Conservation (phyloP, 2,329 filamentous ascomycete genomes). For the Thielaviopsis punctulata region DNA sequence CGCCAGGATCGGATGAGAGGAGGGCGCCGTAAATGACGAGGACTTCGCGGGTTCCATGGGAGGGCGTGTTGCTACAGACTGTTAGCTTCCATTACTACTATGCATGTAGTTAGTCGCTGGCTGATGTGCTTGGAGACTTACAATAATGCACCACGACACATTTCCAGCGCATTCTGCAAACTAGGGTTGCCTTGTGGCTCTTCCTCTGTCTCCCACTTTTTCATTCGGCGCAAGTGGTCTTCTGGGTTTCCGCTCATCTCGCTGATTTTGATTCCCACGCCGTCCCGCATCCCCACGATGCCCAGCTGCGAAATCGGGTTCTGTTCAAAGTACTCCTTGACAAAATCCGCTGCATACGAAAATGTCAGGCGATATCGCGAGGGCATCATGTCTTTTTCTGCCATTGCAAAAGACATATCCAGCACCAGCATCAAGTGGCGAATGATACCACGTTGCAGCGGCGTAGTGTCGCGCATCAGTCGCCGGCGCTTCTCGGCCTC, state of each 20-base stretch:
- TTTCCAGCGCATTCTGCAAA: constrained; percentile 88
- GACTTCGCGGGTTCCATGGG: constrained; percentile 83
- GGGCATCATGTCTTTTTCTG: constrained; percentile 84
- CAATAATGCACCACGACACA: constrained; percentile 85
- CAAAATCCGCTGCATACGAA: constrained; percentile 71
- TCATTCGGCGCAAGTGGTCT: constrained; percentile 66
- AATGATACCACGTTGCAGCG: constrained; percentile 90
- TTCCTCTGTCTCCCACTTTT: constrained; percentile 39
- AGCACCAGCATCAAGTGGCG: constrained; percentile 83
- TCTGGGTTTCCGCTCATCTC: constrained; percentile 84
- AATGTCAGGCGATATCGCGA: constrained; percentile 71
- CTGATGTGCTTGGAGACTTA: constrained; percentile 26
- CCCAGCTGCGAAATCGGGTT: constrained; percentile 95
- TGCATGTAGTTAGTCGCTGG: too few species aligned
- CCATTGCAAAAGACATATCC: constrained; percentile 86
- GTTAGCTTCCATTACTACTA: too few species aligned
- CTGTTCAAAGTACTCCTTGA: constrained; percentile 92
- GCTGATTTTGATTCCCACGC: constrained; percentile 68
- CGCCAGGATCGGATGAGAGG: constrained; percentile 77
- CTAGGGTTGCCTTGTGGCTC: constrained; percentile 62
- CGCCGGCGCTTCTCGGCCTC: constrained; percentile 70
- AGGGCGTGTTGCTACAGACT: constrained; percentile 56
- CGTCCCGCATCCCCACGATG: constrained; percentile 84
- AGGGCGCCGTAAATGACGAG: constrained; percentile 85
- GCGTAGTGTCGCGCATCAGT: constrained; percentile 71